Percentiles rank a stretch among this genome's conserved stretches.
Conservation (phyloP, 2,329 filamentous ascomycete species). For the Penicillium janthinellum region DNA sequence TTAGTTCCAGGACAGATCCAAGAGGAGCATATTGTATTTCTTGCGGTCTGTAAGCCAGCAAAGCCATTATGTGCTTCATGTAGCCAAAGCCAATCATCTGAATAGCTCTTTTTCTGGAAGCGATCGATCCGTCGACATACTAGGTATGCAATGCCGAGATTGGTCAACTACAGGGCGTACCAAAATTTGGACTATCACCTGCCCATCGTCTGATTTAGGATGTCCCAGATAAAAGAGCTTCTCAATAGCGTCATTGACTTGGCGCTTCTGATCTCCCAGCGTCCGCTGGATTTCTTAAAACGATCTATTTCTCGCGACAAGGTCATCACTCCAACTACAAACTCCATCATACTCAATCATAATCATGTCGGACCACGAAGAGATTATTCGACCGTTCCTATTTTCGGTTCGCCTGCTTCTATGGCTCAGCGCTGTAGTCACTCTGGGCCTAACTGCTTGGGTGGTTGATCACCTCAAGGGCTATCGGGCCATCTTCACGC, state of each 20-base stretch:
- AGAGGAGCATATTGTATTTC: neutral
- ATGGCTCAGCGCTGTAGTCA: constrained; percentile 18
- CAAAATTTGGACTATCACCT: neutral
- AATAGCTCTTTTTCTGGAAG: neutral
- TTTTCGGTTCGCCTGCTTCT: constrained; percentile 14
- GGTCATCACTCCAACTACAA: neutral
- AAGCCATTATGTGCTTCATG: neutral
- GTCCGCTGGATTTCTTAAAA: neutral
- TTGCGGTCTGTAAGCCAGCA: neutral
- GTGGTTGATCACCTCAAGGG: constrained; percentile 12
- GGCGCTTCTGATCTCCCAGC: neutral
- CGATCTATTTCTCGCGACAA: neutral
- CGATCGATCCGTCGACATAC: neutral
- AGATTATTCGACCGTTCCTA: constrained; percentile 12
- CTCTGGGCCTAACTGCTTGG: constrained; percentile 18
- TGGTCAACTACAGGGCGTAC: neutral
- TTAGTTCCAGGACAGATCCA: neutral
- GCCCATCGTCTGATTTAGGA: neutral
- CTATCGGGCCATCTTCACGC: constrained; percentile 17
- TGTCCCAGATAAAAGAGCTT: neutral
- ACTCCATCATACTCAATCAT: neutral
- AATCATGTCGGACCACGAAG: neutral
- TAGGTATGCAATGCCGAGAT: too few species aligned
- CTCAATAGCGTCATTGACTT: neutral
- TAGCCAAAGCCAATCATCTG: neutral